Evolutionary conservation across 176 grass and related monocot species (phyloP), one percentile per base, ranked within the genome.

Genomic region (Eragrostis nindensis): DNA sequence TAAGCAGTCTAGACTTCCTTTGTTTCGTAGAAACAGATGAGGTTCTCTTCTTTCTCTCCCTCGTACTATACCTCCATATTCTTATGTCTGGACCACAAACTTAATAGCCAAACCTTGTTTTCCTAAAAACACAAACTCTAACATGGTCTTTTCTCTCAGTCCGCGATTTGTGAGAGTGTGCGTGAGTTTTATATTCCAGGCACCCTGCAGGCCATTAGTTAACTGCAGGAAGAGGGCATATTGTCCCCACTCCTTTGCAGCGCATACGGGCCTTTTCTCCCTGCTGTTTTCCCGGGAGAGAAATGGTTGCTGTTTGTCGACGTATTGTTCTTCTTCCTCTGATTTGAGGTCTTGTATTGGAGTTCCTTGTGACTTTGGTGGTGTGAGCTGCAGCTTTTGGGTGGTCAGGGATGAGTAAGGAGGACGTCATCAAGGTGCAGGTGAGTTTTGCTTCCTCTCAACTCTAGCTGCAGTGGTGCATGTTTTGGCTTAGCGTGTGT

Each of bases 371-470:
- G 68, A 62, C 16, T 54, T 50, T 61, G 52, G 13, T 57, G 36
- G 36, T 66, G 54, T 3, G 18, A 39, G 53, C 54, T 44, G 67
- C 42, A 0, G 68, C 79, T 24, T 63, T 68, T 68, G 30, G 79
- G 32, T 38, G 54, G 60, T 83, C 66, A 93, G 76, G 59, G 69
- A 93, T 93, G 91, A 93, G 91, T 86, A 93, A 93, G 82, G 87
- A 90, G 61, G 87, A 93, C 15, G 56, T 84, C 59, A 76, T 93
- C 91, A 90, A 87, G 85, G 84, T 90, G 68, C 87, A 93, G 91
- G 91, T 90, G 2, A 62, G 50, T 68, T 74, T 92, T 76, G 61
- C 75, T 89, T 86, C 74, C 50, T 81, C 54, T 68, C 9, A 0
- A 56, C 66, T 70, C 66, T 40, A 80, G 14, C 39, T 27, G 5